phyloP scores from a whole-genome alignment of 225 moss, liverwort and hornwort genomes.

The Pleurozium schreberi region DNA sequence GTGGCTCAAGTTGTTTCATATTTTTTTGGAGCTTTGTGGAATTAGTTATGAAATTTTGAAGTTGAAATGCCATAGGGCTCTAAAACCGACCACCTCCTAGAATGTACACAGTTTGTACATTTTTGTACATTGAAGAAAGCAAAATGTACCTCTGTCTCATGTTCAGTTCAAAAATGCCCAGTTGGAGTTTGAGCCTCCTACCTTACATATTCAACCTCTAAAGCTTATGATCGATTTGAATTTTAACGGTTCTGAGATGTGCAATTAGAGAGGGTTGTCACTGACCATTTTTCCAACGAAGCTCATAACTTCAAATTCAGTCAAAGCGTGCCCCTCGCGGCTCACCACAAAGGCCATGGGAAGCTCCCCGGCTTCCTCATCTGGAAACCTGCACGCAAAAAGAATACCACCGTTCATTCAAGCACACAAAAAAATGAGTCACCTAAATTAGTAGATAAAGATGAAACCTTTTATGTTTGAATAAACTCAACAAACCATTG shows the following conservation, averaged over 20 bases:
- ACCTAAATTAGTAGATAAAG: neutral
- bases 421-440: neutral
- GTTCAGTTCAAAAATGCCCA: no score
- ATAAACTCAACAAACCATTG: neutral
- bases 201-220: no score
- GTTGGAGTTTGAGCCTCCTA: no score
- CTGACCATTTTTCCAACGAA: slow-evolving; percentile 24
- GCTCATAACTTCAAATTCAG: slow-evolving; percentile 8
- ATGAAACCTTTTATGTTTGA: neutral
- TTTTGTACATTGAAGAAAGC: no score
- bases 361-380: slow-evolving; percentile 40
- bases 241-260: neutral
- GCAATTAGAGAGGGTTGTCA: neutral
- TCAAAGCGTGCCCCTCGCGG: neutral
- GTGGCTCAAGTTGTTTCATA: no score
- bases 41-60: no score
- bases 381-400: slow-evolving; percentile 19
- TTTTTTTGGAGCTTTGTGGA: no score
- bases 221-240: neutral
- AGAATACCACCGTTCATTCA: neutral
- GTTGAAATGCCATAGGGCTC: no score
- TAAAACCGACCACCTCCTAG: no score
- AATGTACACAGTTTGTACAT: no score
- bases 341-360: slow-evolving; percentile 40
- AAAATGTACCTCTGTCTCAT: no score